A percentile compares a stretch with the other conserved stretches of the same genome.
phyloP scores from a whole-genome alignment of 2,329 filamentous ascomycete genomes.

The Torrubiellomyces zombiae region DNA sequence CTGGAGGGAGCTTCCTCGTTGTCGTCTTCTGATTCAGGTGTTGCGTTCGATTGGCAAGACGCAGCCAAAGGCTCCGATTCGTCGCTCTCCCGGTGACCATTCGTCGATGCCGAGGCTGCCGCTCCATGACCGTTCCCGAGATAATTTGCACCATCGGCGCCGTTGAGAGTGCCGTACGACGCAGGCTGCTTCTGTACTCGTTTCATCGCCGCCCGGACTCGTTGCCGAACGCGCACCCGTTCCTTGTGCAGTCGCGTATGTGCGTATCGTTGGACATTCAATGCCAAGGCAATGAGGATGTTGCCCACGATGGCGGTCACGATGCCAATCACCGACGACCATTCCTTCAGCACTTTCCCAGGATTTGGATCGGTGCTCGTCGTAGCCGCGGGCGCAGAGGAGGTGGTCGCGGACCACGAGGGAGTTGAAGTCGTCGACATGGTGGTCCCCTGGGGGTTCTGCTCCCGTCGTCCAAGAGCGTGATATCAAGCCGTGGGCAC shows the following conservation, averaged over 20 bases:
- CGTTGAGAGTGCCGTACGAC: constrained; percentile 22
- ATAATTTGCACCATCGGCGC: constrained; percentile 7
- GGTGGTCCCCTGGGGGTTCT: too few species aligned
- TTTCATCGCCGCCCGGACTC: constrained; percentile 35
- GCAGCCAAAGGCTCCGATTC: constrained; percentile 36
- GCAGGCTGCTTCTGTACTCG: constrained; percentile 18
- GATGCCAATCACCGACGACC: constrained; percentile 93
- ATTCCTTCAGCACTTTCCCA: constrained; percentile 42
- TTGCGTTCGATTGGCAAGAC: constrained; percentile 26
- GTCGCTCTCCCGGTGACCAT: constrained; percentile 10
- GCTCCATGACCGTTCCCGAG: constrained; percentile 21
- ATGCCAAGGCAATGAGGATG: constrained; percentile 79
- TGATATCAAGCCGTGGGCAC: too few species aligned
- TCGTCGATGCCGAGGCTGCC: constrained; percentile 34
- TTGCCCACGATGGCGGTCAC: constrained; percentile 86
- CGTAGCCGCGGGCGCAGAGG: constrained; percentile 2
- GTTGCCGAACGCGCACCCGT: constrained; percentile 39
- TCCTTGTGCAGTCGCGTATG: constrained; percentile 71
- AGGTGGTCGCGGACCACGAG: neutral
- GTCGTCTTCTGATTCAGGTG: constrained; percentile 9
- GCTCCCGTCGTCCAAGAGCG: too few species aligned
- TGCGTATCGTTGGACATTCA: constrained; percentile 93
- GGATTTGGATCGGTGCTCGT: constrained; percentile 13
- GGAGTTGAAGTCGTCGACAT: neutral
- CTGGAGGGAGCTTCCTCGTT: constrained; percentile 33